phyloP scores from a whole-genome alignment of 2,329 filamentous ascomycete species.

The Diaporthe citriasiana region DNA sequence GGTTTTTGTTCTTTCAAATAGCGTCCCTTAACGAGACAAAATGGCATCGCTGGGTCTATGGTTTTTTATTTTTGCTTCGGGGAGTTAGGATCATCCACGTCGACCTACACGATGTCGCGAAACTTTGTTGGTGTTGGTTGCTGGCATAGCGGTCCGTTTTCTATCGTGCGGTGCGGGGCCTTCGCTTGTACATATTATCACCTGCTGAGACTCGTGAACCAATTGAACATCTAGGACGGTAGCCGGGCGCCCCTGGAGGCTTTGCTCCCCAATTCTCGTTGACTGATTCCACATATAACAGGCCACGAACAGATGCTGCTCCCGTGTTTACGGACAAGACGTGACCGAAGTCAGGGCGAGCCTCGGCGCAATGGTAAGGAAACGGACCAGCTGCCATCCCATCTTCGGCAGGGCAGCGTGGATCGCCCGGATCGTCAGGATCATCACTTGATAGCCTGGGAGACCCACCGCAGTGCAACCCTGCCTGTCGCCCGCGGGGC shows the following conservation, averaged over 20 bases:
- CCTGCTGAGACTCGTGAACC: not conserved
- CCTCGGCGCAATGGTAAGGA: slow-evolving; percentile 3
- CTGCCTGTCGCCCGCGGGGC: slow-evolving; percentile 22
- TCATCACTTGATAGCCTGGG: slow-evolving; percentile 33
- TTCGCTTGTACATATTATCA: slow-evolving; percentile 5
- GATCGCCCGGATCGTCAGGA: slow-evolving; percentile 24
- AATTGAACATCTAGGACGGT: not conserved
- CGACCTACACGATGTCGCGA: not conserved
- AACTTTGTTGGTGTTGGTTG: not conserved
- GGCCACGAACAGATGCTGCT: not conserved
- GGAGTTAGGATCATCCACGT: slow-evolving; percentile 5
- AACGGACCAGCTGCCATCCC: slow-evolving; percentile 20
- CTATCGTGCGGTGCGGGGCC: not conserved
- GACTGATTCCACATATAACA: not conserved
- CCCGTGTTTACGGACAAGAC: not conserved
- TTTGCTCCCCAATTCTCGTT: too few relatives aligned
- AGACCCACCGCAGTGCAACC: slow-evolving; percentile 19
- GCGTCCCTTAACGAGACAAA: not conserved
- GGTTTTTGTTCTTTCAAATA: not conserved
- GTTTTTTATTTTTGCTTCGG: not conserved
- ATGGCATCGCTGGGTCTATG: not conserved
- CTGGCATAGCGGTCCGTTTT: slow-evolving; percentile 25
- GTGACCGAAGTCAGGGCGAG: not conserved
- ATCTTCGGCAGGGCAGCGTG: slow-evolving; percentile 20
- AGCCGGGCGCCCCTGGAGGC: not conserved